A percentile compares a stretch with the other conserved stretches of the same genome.
Evolutionary conservation across 306 rosid species (phyloP).

Genomic region (Hylodesmum podocarpum): DNA sequence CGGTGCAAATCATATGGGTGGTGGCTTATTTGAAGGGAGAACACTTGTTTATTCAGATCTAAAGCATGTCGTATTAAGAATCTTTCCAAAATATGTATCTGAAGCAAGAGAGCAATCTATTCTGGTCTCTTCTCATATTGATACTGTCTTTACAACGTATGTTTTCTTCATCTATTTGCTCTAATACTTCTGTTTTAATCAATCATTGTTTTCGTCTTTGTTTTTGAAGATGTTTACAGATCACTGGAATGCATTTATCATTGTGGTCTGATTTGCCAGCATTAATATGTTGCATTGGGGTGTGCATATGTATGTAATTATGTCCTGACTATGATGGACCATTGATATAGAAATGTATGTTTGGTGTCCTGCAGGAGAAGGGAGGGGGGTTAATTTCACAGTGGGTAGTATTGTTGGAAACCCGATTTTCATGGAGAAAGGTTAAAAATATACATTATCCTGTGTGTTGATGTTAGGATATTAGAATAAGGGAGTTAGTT

Average conservation of each 20-base stretch:
- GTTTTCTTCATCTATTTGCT: constrained; percentile 44
- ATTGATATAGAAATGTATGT: not conserved
- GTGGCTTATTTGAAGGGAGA: constrained; percentile 79
- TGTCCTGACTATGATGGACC: not conserved
- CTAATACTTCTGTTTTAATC: constrained; percentile 19
- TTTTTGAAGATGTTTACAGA: not conserved
- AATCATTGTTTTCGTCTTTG: not conserved
- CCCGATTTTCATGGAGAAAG: not conserved
- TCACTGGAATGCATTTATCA: not conserved
- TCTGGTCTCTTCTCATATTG: constrained; percentile 95
- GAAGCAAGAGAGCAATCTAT: constrained; percentile 74
- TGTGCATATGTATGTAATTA: not conserved
- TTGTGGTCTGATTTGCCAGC: not conserved
- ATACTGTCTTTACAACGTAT: constrained; percentile 90
- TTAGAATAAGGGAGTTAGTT: no score
- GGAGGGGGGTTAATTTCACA: not conserved
- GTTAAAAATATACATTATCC: not conserved
- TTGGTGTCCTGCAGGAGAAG: not conserved
- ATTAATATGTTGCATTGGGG: not conserved
- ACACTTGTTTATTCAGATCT: constrained; percentile 87
- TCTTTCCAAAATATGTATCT: constrained; percentile 73
- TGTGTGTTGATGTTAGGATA: no score
- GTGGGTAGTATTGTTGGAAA: not conserved
- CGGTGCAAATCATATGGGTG: constrained; percentile 62
- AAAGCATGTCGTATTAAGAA: constrained; percentile 63